A percentile compares a stretch with the other conserved stretches of the same genome.
Conservation (phyloP, 495 filamentous ascomycete species). For the Terfezia claveryi region DNA sequence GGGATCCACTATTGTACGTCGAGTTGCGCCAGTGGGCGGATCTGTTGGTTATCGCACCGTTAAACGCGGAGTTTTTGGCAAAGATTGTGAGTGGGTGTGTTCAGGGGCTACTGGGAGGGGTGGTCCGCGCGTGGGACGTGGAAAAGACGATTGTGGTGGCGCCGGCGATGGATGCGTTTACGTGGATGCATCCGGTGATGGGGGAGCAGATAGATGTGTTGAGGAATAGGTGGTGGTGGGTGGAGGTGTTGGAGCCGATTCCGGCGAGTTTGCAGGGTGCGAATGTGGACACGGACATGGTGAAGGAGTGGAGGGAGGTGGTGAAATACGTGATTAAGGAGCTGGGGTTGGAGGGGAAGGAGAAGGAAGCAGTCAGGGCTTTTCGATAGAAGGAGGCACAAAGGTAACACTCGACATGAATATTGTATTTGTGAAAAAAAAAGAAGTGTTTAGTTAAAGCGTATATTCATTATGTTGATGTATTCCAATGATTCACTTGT, state of each 20-base stretch:
- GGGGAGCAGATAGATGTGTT: conserved; percentile 43
- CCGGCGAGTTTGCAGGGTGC: conserved; percentile 61
- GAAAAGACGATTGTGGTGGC: conserved; percentile 38
- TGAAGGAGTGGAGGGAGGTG: conserved; percentile 57
- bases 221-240: conserved; percentile 36
- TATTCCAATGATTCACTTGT: too few relatives aligned
- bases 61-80: conserved; percentile 58
- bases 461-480: too few relatives aligned
- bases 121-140: conserved; percentile 75
- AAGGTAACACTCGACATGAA: too few relatives aligned
- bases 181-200: conserved; percentile 75
- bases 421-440: too few relatives aligned
- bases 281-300: conserved; percentile 52
- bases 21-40: conserved; percentile 63
- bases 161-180: conserved; percentile 65
- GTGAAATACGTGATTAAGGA: conserved; percentile 33
- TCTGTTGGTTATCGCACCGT: conserved; percentile 55
- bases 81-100: conserved; percentile 48
- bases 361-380: too few relatives aligned
- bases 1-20: conserved; percentile 56
- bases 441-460: too few relatives aligned
- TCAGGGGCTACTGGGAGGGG: conserved; percentile 44
- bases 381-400: too few relatives aligned
- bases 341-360: conserved; percentile 12
- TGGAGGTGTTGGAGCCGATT: conserved; percentile 45